Percentiles rank a stretch among this genome's conserved stretches.
Evolutionary conservation across 331 rosid species (phyloP).

Genomic region (Malus hybrid): DNA sequence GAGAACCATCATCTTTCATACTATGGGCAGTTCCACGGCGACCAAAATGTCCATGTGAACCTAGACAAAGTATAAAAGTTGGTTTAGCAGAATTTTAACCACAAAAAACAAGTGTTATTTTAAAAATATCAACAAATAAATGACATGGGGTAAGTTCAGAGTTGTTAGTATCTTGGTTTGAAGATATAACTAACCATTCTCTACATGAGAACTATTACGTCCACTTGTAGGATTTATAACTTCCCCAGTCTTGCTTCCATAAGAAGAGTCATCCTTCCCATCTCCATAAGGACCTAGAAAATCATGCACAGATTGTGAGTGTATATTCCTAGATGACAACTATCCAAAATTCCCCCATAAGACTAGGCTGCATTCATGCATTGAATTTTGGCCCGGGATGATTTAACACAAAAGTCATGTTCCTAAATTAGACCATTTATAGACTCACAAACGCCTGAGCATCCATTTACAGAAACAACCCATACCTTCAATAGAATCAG

Average conservation of each 20-base stretch:
- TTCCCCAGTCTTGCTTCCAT: constrained; percentile 47
- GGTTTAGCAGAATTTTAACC: not conserved
- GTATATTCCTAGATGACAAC: not conserved
- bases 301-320: constrained; percentile 12
- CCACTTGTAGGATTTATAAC: constrained; percentile 42
- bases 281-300: constrained; percentile 30
- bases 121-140: not conserved
- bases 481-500: constrained; percentile 68
- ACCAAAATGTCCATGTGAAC: constrained; percentile 52
- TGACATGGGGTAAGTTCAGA: too few species aligned
- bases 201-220: constrained; percentile 37
- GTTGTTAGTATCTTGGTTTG: not conserved
- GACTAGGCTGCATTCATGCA: not conserved
- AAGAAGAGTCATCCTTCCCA: constrained; percentile 34
- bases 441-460: not conserved
- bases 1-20: constrained; percentile 60
- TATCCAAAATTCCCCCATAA: not conserved
- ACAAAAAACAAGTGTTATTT: not conserved
- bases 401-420: not conserved
- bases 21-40: constrained; percentile 64
- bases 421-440: not conserved
- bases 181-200: constrained; percentile 39
- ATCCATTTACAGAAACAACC: not conserved
- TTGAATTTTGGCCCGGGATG: constrained; percentile 1
- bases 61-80: constrained; percentile 29